Base-by-base conservation (phyloP, 2,329 filamentous ascomycete genomes). In the Pyrenophora seminiperda region DNA sequence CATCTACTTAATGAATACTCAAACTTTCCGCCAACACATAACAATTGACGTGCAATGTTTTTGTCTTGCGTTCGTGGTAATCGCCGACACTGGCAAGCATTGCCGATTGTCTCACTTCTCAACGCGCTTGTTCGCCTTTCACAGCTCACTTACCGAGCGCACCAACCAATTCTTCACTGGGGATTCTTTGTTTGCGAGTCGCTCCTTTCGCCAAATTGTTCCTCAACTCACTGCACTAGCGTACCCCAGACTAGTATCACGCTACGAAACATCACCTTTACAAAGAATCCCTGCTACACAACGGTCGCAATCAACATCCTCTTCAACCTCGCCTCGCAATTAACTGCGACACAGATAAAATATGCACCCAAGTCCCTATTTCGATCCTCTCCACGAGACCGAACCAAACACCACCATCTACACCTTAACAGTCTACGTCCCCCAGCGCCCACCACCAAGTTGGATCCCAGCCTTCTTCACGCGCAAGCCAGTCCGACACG, bases 371-470 rank as follows among this genome's bases (percentile, higher is more conserved):
- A 14, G 19, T 6, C 47, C 43, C 11, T 54, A 61, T 45, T 65
- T 52, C 39, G 63, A 69, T 17, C 55, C 58, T 13, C 14, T 54
- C 13, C 60, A 57, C 22, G 58, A 63, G 3, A 60, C 49, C 13
- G 67, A 67, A 32, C 39, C 40, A 4, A 40, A 57, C 24, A 55
- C 53, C 2, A 67, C 63, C 1, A 32, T 50, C 24, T 68, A 67
- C 53, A 67, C 61, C 7, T 47, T 68, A 24, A 50, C 47, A 7
- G 58, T 65, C 7, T 41, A 56, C 27, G 47, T 44, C 5, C 61
- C 60, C 10, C 58, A 57, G 2, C 57, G 63, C 17, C 61, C 61
- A 29, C 59, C 52, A 11, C 50, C 56, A n/a, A 41, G 38, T 7
- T 63, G 50, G 52, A 20, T 65, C 6, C 59, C 62, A 5, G 40